These are phyloP conservation scores for Penicillium brevicompactum DNA, from an alignment of 2,329 filamentous ascomycete species.

Conservation along the genomic window DNA sequence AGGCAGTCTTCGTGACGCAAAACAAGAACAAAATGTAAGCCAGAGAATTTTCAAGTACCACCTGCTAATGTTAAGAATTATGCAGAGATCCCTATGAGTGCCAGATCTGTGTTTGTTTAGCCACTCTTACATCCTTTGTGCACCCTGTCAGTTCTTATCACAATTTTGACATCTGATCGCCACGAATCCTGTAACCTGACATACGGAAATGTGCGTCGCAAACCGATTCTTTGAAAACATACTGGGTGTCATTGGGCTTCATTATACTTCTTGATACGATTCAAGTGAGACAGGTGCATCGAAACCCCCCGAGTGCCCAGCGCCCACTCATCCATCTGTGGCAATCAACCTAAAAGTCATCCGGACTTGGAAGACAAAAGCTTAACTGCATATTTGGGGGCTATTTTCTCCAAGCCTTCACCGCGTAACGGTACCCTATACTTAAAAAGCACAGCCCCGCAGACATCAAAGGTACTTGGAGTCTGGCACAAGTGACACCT, in stretches of 20 bases:
- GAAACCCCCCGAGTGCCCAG: neutral
- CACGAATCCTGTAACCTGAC: neutral
- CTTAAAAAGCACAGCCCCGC: neutral
- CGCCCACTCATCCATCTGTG: neutral
- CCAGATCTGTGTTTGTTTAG: neutral
- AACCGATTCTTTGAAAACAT: accelerated
- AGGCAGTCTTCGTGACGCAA: neutral
- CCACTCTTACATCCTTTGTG: neutral
- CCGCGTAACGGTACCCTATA: too few species aligned
- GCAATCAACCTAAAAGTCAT: neutral
- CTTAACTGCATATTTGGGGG: too few species aligned
- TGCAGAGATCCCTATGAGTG: too few species aligned
- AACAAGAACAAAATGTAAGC: neutral
- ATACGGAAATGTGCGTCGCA: neutral
- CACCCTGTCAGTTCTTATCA: neutral
- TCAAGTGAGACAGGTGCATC: neutral
- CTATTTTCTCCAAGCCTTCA: too few species aligned
- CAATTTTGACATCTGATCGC: neutral
- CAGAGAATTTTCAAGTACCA: neutral
- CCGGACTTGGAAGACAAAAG: too few species aligned
- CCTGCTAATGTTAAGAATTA: too few species aligned
- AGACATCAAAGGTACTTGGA: too few species aligned
- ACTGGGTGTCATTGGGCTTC: neutral
- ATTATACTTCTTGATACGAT: neutral
- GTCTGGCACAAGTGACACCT: too few species aligned